phyloP scores from a whole-genome alignment of 139 green algal genomes.

The Chlorella sp. region DNA sequence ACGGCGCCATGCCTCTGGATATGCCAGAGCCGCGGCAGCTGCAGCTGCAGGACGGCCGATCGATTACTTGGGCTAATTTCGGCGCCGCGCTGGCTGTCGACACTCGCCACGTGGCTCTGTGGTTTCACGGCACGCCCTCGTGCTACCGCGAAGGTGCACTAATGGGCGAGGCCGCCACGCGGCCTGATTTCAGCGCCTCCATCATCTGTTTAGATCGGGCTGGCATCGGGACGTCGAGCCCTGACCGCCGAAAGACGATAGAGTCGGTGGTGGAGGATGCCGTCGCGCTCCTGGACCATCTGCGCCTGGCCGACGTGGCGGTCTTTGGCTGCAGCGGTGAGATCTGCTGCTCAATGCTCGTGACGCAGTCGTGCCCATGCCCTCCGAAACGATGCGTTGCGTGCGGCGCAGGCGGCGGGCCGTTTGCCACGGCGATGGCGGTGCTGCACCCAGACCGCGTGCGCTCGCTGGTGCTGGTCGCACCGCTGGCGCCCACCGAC shows the following conservation, averaged over 20 bases:
- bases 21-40: too few relatives aligned
- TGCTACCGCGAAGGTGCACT: not conserved
- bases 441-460: not conserved
- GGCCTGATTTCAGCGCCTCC: not conserved
- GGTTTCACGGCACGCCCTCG: not conserved
- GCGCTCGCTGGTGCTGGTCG: conserved; percentile 3
- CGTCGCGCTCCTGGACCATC: not conserved
- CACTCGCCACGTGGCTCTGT: not conserved
- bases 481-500: conserved; percentile 7
- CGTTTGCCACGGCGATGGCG: conserved; percentile 1
- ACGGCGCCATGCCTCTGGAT: too few relatives aligned
- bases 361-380: not conserved
- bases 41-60: not conserved
- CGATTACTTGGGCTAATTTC: not conserved
- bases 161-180: not conserved
- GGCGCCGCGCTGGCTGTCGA: not conserved
- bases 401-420: conserved; percentile 5
- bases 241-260: not conserved
- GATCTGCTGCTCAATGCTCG: not conserved
- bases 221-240: too few relatives aligned
- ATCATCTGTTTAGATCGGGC: too few relatives aligned
- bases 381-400: not conserved
- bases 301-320: not conserved
- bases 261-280: not conserved
- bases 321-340: not conserved